A percentile compares a stretch with the other conserved stretches of the same genome.
Conservation (phyloP, 2,329 filamentous ascomycete genomes). For the Colletotrichum trifolii region DNA sequence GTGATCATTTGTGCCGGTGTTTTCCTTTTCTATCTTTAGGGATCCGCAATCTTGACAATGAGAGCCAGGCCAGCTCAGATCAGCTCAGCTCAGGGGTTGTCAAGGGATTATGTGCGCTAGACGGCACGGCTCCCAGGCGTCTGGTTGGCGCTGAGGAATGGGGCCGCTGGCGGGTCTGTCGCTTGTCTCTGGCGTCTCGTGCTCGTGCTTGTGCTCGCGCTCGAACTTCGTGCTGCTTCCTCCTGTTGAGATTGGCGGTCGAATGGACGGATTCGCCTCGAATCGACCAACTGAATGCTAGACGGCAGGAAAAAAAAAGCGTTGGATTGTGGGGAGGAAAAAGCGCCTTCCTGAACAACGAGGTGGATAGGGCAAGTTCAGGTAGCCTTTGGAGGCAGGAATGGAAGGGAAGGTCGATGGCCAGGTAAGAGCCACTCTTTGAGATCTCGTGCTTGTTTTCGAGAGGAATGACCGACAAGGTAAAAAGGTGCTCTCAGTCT, state of each 20-base stretch:
- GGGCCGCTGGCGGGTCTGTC: slow-evolving; percentile 4
- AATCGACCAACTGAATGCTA: neutral
- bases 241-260: neutral
- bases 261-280: neutral
- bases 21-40: slow-evolving; percentile 11
- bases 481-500: neutral
- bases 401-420: slow-evolving; percentile 8
- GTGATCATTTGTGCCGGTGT: slow-evolving; percentile 2
- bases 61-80: too few relatives aligned
- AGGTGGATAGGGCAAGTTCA: neutral
- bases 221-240: neutral
- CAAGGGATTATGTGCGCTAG: slow-evolving; percentile 24
- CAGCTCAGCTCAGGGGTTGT: slow-evolving; percentile 20
- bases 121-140: slow-evolving; percentile 20
- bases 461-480: neutral
- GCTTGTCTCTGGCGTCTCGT: neutral
- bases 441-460: too few relatives aligned
- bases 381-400: neutral
- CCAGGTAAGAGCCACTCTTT: too few relatives aligned
- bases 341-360: neutral
- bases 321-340: slow-evolving; percentile 2
- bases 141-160: slow-evolving; percentile 24
- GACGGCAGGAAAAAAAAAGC: neutral
- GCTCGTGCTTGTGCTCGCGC: neutral
- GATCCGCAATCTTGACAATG: slow-evolving; percentile 33